Evolutionary conservation across 345 rosid species (phyloP).

Genomic region (Syzygium oleosum): DNA sequence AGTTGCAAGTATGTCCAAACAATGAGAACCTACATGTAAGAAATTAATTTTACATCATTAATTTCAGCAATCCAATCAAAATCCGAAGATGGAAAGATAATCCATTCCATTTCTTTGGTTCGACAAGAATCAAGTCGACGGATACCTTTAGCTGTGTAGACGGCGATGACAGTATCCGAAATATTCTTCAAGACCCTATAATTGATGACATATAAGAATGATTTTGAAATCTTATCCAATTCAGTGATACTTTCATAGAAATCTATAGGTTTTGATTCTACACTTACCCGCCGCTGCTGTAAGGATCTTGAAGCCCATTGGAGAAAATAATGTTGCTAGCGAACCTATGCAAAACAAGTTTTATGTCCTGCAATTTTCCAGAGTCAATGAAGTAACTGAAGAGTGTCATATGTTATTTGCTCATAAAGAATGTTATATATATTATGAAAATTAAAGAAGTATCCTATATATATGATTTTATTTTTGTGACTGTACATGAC

Average conservation of each 20-base stretch:
- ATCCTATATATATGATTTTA: background rate
- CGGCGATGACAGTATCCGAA: slow-evolving; percentile 31
- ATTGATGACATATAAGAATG: no score
- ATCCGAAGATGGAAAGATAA: no score
- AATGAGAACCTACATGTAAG: slow-evolving; percentile 28
- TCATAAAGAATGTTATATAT: background rate
- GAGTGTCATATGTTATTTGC: background rate
- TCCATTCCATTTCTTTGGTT: background rate
- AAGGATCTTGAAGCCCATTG: background rate
- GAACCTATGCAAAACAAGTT: background rate
- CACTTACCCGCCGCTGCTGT: background rate
- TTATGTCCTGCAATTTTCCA: background rate
- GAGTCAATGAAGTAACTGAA: background rate
- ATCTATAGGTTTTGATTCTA: background rate
- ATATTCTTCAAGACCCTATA: slow-evolving; percentile 27
- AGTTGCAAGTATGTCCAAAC: slow-evolving; percentile 19
- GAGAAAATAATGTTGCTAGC: background rate
- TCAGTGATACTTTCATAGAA: no score
- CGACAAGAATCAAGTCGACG: background rate
- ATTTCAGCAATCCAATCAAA: no score
- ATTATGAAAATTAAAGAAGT: background rate
- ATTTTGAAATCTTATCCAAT: background rate
- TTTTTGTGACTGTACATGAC: background rate
- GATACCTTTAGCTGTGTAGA: slow-evolving; percentile 23
- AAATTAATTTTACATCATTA: background rate